Conservation (phyloP, 805 yeast species). For the Zygosaccharomyces rouxii region DNA sequence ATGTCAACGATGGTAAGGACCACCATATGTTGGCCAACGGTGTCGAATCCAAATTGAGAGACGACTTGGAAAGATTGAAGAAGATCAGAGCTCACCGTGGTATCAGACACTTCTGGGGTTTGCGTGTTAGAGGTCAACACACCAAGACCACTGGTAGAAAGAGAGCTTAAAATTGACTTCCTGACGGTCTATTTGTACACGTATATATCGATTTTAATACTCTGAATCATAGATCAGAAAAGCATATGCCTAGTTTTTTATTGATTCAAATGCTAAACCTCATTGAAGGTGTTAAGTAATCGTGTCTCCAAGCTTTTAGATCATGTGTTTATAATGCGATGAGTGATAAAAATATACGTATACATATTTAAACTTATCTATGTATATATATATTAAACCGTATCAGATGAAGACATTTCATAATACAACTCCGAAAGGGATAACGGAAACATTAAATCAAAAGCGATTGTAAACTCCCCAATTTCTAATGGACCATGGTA, state of each 20-base stretch:
- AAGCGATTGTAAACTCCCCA: not conserved
- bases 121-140: slow-evolving; percentile 99
- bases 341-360: not conserved
- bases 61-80: slow-evolving; percentile 99
- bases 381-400: not conserved
- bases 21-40: slow-evolving; percentile 98
- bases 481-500: slow-evolving; percentile 13
- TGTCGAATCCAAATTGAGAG: slow-evolving; percentile 99
- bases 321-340: not conserved
- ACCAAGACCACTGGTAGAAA: slow-evolving; percentile 99
- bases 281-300: not conserved
- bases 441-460: not conserved
- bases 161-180: slow-evolving; percentile 35
- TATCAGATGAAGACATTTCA: not conserved
- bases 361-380: not conserved
- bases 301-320: not conserved
- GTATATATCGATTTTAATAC: slow-evolving; percentile 6
- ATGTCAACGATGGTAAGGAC: slow-evolving; percentile 97
- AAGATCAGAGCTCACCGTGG: slow-evolving; percentile 99
- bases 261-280: not conserved
- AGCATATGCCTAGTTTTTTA: not conserved
- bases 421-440: slow-evolving; percentile 1
- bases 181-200: slow-evolving; percentile 5
- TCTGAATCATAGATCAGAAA: slow-evolving; percentile 3
- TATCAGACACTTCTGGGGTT: slow-evolving; percentile 99